Evolutionary conservation across 192 early-diverging fungal species (phyloP).

Genomic region (Backusella luteola): DNA sequence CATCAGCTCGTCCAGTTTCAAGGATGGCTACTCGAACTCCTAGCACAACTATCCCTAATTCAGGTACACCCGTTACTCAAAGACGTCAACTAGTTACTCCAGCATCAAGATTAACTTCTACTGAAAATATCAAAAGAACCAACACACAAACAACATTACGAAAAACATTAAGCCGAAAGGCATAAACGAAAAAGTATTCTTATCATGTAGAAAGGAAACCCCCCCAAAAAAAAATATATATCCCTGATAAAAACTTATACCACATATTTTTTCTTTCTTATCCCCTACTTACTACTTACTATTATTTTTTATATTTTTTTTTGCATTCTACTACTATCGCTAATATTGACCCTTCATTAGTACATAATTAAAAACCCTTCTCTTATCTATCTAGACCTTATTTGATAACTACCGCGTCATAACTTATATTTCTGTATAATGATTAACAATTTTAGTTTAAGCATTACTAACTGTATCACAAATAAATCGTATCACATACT

Average conservation of each 20-base stretch:
- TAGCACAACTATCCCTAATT: neutral
- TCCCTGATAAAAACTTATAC: neutral
- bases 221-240: neutral
- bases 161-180: slow-evolving; percentile 1
- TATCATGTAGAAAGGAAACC: neutral
- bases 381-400: slow-evolving; percentile 2
- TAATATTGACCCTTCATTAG: neutral
- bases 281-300: neutral
- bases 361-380: slow-evolving; percentile 12
- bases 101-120: neutral
- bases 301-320: neutral
- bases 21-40: neutral
- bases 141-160: neutral
- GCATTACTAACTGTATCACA: neutral
- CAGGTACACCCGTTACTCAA: neutral
- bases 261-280: neutral
- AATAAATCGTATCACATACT: slow-evolving; percentile 4
- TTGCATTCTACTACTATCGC: neutral
- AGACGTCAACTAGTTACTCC: neutral
- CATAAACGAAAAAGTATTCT: slow-evolving; percentile 6
- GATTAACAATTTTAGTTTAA: neutral
- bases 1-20: neutral
- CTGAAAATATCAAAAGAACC: neutral
- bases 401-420: neutral
- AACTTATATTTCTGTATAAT: slow-evolving; percentile 3